phyloP scores from a whole-genome alignment of 305 asterid species.

The Rubia balearica region DNA sequence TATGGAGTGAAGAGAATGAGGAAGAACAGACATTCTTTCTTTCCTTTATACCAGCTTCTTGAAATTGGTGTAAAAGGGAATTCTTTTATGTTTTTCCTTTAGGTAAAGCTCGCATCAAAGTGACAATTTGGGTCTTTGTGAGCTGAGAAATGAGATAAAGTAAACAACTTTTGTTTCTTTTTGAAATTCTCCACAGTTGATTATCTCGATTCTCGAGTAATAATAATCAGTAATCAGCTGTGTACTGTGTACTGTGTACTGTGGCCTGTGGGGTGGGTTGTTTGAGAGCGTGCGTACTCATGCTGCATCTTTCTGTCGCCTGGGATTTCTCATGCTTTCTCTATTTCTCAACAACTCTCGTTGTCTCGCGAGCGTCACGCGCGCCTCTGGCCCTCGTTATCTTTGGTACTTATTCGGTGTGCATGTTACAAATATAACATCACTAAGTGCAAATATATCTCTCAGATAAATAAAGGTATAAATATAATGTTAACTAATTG shows the following conservation, averaged over 20 bases:
- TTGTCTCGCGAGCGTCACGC: not conserved
- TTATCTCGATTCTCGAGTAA: not conserved
- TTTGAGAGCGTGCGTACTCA: constrained; percentile 17
- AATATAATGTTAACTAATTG: too few species aligned
- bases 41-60: constrained; percentile 7
- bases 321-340: not conserved
- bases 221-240: not conserved
- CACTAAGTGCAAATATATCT: too few species aligned
- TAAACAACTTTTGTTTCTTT: constrained; percentile 16
- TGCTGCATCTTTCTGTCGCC: constrained; percentile 9
- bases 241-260: not conserved
- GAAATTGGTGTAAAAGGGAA: constrained; percentile 12
- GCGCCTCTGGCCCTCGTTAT: not conserved
- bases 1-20: not conserved
- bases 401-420: too few species aligned
- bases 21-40: constrained; percentile 21
- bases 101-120: not conserved
- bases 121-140: constrained; percentile 5
- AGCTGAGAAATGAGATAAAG: constrained; percentile 18
- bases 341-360: constrained; percentile 11
- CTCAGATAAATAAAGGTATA: too few species aligned
- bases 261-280: not conserved
- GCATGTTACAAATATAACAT: too few species aligned
- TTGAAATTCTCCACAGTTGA: constrained; percentile 14
- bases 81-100: constrained; percentile 13